Evolutionary conservation across 176 grass and related monocot genomes (phyloP).

Genomic region (Carex scoparia): DNA sequence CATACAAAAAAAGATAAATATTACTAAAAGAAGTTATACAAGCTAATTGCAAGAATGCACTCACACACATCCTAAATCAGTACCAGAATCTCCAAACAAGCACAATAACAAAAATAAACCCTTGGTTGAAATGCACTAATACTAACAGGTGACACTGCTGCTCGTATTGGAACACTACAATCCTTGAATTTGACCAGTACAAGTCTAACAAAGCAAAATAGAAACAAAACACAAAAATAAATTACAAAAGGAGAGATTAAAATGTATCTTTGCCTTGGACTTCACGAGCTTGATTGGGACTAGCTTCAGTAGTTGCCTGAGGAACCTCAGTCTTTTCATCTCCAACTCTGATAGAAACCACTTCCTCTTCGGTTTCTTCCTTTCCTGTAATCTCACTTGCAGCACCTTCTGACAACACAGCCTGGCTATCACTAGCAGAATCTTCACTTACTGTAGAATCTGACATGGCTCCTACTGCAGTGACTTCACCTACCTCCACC

Average conservation of each 20-base stretch:
- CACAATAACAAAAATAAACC: neutral
- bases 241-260: conserved; percentile 11
- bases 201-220: neutral
- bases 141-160: neutral
- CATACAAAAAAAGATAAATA: neutral
- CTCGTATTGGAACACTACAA: neutral
- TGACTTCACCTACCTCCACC: neutral
- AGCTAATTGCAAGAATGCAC: neutral
- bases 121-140: neutral
- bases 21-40: neutral
- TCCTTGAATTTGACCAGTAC: neutral
- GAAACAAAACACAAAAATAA: neutral
- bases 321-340: conserved; percentile 2
- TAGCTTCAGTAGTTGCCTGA: conserved; percentile 5
- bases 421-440: neutral
- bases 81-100: neutral
- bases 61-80: neutral
- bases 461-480: neutral
- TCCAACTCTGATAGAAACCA: too few relatives aligned
- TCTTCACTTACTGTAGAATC: neutral
- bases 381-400: neutral
- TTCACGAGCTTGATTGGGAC: conserved; percentile 3
- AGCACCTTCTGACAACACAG: neutral
- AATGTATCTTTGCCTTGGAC: conserved; percentile 19
- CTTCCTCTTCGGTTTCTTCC: neutral